Evolutionary conservation across 768 basidiomycete species (phyloP), one percentile per base, ranked within the genome.

Genomic region (Holtermanniella nyarrowii): DNA sequence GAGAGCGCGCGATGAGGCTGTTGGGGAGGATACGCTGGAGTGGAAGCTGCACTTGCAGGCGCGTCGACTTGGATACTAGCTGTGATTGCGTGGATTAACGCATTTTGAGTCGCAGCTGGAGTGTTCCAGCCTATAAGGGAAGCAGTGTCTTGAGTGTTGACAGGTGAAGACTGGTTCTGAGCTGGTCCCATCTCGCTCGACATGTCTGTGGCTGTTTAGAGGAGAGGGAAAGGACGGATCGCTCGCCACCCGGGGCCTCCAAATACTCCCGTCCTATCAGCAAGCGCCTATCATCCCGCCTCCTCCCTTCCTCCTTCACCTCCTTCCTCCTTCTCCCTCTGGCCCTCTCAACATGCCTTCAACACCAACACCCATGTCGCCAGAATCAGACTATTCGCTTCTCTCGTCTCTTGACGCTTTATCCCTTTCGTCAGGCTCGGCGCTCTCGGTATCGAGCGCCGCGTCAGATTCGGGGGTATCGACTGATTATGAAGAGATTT

Each of bases 351-450:
- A n/a, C n/a, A n/a, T n/a, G n/a, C n/a, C n/a, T n/a, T n/a, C n/a
- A n/a, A n/a, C n/a, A n/a, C n/a, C n/a, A n/a, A n/a, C n/a, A n/a
- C n/a, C n/a, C n/a, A n/a, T n/a, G n/a, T 37, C 31, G 31, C 31
- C 31, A 37, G 31, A 37, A 4, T 57, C 59, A 18, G 54, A 54
- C 20, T 54, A 46, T 37, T 61, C 59, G 4, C 26, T 58, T 26
- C 21, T 55, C 13, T 50, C 56, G 2, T 55, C 59, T 5, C 21
- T 61, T 16, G 59, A 55, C 18, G 22, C 20, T 18, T 41, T 55
- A 5, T 61, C 56, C 23, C 26, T 61, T 26, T 49, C 53, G 2
- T 44, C 51, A 16, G 13, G 27, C n/a, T 47, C 51, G 27, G 5
- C 25, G 4, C 46, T 37, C 10, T 14, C 25, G 11, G 26, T 3